A percentile compares a stretch with the other conserved stretches of the same genome.
Conservation (phyloP, 2,329 filamentous ascomycete species). For the Erysiphe pulchra region DNA sequence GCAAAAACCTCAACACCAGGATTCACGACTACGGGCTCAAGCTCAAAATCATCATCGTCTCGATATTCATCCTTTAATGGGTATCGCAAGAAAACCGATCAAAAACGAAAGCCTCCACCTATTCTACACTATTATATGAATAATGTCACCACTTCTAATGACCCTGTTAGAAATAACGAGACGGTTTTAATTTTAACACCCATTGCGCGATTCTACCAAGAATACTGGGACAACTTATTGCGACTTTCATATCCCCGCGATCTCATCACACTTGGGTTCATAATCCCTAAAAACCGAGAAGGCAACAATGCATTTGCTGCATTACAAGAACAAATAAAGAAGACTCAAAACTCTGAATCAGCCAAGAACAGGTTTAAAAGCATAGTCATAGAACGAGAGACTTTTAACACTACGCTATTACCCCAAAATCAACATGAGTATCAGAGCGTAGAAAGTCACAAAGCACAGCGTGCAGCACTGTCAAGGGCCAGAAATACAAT, state of each 20-base stretch:
- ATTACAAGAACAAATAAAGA: constrained; percentile 61
- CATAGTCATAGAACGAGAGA: constrained; percentile 83
- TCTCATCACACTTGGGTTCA: constrained; percentile 84
- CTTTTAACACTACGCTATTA: constrained; percentile 58
- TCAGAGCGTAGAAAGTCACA: constrained; percentile 81
- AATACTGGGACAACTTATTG: constrained; percentile 85
- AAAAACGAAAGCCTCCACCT: constrained; percentile 39
- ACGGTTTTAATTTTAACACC: constrained; percentile 79
- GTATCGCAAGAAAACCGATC: constrained; percentile 26
- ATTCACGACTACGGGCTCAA: constrained; percentile 26
- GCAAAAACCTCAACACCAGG: constrained; percentile 21
- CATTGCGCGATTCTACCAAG: constrained; percentile 75
- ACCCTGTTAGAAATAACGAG: constrained; percentile 57
- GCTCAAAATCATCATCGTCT: constrained; percentile 45
- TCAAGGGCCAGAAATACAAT: constrained; percentile 80
- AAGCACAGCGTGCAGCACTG: constrained; percentile 67
- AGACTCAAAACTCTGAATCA: constrained; percentile 54
- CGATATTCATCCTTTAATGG: constrained; percentile 53
- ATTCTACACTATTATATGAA: constrained; percentile 89
- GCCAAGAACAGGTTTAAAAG: constrained; percentile 69
- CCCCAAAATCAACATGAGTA: constrained; percentile 74
- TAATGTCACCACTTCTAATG: constrained; percentile 60
- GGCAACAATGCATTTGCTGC: constrained; percentile 67
- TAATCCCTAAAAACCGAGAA: constrained; percentile 79
- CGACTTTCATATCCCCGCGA: constrained; percentile 75